Evolutionary conservation across 352 stramenopile species (phyloP).

Genomic region (Phytophthora boehmeriae): DNA sequence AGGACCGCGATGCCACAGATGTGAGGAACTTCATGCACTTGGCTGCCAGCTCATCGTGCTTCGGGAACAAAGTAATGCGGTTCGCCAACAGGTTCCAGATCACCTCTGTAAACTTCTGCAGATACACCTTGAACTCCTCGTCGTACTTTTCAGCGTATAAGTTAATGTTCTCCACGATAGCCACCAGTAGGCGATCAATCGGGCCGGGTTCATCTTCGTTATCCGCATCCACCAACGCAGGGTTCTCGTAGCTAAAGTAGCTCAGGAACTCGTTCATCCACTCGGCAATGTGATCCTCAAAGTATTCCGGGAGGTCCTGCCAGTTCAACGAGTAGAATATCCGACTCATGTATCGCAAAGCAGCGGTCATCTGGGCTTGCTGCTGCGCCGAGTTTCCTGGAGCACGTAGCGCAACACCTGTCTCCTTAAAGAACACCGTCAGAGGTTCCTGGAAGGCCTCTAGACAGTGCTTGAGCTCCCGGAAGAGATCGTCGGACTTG

Average conservation of each 20-base stretch:
- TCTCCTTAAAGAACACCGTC: constrained; percentile 80
- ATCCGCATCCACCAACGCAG: constrained; percentile 88
- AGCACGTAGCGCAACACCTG: constrained; percentile 51
- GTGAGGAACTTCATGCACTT: constrained; percentile 98
- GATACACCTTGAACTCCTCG: constrained; percentile 97
- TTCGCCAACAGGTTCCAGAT: constrained; percentile 84
- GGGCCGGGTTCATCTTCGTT: constrained; percentile 92
- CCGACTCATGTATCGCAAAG: constrained; percentile 93
- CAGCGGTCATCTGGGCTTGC: constrained; percentile 73
- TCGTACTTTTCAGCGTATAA: constrained; percentile 99
- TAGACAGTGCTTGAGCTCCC: constrained; percentile 96
- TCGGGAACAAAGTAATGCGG: constrained; percentile 78
- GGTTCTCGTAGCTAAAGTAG: constrained; percentile 95
- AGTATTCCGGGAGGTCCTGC: constrained; percentile 98
- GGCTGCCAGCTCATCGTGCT: constrained; percentile 96
- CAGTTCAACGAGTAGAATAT: constrained; percentile 99
- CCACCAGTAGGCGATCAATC: constrained; percentile 94
- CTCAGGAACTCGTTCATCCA: constrained; percentile 97
- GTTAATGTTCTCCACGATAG: constrained; percentile 98
- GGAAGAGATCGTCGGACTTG: constrained; percentile 95
- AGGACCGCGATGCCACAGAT: constrained; percentile 93
- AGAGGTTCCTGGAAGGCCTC: constrained; percentile 90
- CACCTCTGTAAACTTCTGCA: constrained; percentile 94
- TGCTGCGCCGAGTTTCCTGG: constrained; percentile 45
- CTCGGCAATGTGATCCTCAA: constrained; percentile 97